Evolutionary conservation across 768 basidiomycete species (phyloP).

Genomic region (Mycena filopes): DNA sequence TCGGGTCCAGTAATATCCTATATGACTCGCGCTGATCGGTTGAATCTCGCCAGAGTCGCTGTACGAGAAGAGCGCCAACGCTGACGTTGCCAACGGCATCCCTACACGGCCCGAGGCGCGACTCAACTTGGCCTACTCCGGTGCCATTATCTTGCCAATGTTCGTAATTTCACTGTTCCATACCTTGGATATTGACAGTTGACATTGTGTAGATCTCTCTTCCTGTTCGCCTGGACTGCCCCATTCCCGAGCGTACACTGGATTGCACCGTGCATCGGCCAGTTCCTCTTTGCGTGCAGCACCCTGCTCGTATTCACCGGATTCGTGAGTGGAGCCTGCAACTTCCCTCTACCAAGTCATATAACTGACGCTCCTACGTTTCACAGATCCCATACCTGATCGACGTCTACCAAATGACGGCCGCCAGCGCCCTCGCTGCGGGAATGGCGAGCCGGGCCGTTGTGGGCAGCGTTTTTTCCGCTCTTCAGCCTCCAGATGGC

Average conservation of each 20-base stretch:
- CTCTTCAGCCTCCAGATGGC: conserved; percentile 29
- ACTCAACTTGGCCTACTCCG: conserved; percentile 19
- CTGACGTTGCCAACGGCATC: conserved; percentile 11
- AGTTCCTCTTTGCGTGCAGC: conserved; percentile 27
- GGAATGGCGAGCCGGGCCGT: conserved; percentile 28
- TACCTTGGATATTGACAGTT: background rate
- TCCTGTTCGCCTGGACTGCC: conserved; percentile 31
- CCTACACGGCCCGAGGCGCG: conserved; percentile 26
- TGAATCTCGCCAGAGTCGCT: conserved; percentile 16
- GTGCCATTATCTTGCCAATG: conserved; percentile 27
- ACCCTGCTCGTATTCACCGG: conserved; percentile 29
- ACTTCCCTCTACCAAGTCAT: background rate
- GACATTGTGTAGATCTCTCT: conserved; percentile 16
- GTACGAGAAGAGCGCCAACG: conserved; percentile 14
- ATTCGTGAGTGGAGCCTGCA: conserved; percentile 26
- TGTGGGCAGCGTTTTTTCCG: conserved; percentile 24
- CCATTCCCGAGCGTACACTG: conserved; percentile 26
- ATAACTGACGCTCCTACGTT: background rate
- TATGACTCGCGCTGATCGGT: background rate
- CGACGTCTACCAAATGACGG: conserved; percentile 26
- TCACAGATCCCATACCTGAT: conserved; percentile 25
- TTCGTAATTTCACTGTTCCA: background rate
- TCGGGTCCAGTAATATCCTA: background rate
- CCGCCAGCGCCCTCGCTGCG: conserved; percentile 26
- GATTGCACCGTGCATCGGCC: conserved; percentile 28